Base-by-base conservation (phyloP, 2,329 filamentous ascomycete genomes). In the Paraphoma chrysanthemicola region DNA sequence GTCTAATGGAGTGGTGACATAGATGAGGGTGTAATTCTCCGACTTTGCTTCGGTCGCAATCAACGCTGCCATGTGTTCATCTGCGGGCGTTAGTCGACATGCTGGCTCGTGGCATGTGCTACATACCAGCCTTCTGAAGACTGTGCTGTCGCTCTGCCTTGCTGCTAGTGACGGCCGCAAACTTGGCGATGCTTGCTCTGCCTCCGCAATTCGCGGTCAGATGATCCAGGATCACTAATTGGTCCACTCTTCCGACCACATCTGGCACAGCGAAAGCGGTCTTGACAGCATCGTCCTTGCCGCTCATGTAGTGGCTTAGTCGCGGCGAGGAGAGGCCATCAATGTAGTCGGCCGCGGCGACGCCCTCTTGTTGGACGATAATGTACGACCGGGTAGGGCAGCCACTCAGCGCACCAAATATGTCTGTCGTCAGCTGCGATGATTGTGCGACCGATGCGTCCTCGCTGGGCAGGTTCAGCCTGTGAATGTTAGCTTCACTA, bases 381-480 rank as follows among this genome's bases (percentile, higher is more conserved):
- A 96, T 80, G 78, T 97, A 97, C 66, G 85, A 85, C 48, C 88
- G 83, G 17, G 90, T 92, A 2, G 90, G 89, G 77, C 92, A 96
- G 51, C 79, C 77, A 39, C 82, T 80, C 28, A 96, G 84, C 29
- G 76, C 75, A 16, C 74, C 72, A 47, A 74, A 74, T 12, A 86
- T 55, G 39, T 79, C 72, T 16, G 76, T 68, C 44, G 78, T 72
- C 42, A 85, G 66, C 44, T 78, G 77, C 18, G 76, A 63, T 17
- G 81, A 77, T 49, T 80, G 72, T 52, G 80, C 76, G 57, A 85
- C 62, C 54, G 71, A 59, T 59, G 62, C 59, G 53, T 68, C 56
- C 49, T 62, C 59, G 55, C 47, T 63, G 47, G 63, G 61, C 50
- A 76, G 59, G 50, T 64, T 62, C 56, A 75, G 53, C 56, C 71